Conservation (phyloP, 176 grass and related monocot species). For the Musa beccarii region DNA sequence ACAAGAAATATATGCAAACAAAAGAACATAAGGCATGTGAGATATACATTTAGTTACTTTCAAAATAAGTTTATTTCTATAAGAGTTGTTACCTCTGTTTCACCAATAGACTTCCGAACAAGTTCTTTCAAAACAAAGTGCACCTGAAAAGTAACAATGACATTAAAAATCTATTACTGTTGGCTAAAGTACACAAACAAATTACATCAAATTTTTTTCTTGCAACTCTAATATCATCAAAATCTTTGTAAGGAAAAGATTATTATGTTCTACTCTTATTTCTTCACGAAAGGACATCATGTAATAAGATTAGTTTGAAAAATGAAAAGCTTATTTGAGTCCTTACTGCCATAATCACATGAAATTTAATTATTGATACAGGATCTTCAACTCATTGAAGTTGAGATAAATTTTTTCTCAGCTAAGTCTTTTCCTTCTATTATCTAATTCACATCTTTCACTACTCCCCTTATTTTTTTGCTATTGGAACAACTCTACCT, state of each 20-base stretch:
- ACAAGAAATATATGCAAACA: neutral
- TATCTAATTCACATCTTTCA: neutral
- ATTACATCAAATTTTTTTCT: neutral
- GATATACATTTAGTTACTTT: neutral
- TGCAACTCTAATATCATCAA: too few relatives aligned
- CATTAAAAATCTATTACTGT: constrained; percentile 5
- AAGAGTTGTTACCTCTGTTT: constrained; percentile 58
- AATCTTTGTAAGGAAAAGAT: too few relatives aligned
- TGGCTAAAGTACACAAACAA: neutral
- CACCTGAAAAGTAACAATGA: constrained; percentile 46
- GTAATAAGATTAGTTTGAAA: too few relatives aligned
- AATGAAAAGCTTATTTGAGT: too few relatives aligned
- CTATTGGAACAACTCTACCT: constrained; percentile 9
- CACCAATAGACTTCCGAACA: constrained; percentile 76
- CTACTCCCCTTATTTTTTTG: neutral
- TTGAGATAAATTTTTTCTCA: too few relatives aligned
- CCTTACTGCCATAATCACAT: too few relatives aligned
- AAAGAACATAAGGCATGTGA: neutral
- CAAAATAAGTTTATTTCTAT: neutral
- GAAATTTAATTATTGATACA: too few relatives aligned
- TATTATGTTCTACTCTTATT: too few relatives aligned
- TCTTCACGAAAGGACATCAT: too few relatives aligned
- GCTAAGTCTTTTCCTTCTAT: neutral
- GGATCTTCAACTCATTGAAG: too few relatives aligned
- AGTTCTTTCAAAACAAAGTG: constrained; percentile 97